Evolutionary conservation across 331 rosid genomes (phyloP).

Genomic region (Rosa hybrid): DNA sequence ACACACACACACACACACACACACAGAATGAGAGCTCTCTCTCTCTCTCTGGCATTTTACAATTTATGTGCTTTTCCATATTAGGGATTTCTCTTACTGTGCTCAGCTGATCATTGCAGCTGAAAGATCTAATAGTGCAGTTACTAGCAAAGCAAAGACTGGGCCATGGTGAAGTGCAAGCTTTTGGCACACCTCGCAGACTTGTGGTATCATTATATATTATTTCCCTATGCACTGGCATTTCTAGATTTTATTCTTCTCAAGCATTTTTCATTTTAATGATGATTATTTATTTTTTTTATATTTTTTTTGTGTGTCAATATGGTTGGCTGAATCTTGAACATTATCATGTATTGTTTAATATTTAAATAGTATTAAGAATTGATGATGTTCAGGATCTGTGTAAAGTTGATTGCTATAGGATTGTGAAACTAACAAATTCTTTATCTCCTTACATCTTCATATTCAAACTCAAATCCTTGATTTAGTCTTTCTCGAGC

Average conservation of each 20-base stretch:
- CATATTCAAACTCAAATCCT: not conserved
- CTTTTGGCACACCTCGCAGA: constrained; percentile 81
- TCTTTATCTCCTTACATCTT: not conserved
- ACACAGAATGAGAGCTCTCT: not conserved
- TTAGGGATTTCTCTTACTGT: constrained; percentile 34
- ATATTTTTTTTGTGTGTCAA: not conserved
- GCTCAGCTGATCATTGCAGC: constrained; percentile 56
- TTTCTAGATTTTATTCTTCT: constrained; percentile 3
- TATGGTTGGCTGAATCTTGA: not conserved
- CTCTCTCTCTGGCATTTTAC: not conserved
- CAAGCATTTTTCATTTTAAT: not conserved
- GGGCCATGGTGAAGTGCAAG: constrained; percentile 70
- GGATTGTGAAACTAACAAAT: not conserved
- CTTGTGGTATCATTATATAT: constrained; percentile 62
- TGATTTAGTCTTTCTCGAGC: not conserved
- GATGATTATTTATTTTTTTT: not conserved
- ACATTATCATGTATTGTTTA: not conserved
- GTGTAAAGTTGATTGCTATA: not conserved
- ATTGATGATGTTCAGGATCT: not conserved
- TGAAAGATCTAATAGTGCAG: constrained; percentile 56
- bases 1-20: not conserved
- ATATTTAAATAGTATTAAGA: not conserved
- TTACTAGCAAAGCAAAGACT: constrained; percentile 75
- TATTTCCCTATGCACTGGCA: constrained; percentile 2
- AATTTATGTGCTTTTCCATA: constrained; percentile 1